Conservation (phyloP, 192 early-diverging fungal genomes). For the Coemansia sp. region DNA sequence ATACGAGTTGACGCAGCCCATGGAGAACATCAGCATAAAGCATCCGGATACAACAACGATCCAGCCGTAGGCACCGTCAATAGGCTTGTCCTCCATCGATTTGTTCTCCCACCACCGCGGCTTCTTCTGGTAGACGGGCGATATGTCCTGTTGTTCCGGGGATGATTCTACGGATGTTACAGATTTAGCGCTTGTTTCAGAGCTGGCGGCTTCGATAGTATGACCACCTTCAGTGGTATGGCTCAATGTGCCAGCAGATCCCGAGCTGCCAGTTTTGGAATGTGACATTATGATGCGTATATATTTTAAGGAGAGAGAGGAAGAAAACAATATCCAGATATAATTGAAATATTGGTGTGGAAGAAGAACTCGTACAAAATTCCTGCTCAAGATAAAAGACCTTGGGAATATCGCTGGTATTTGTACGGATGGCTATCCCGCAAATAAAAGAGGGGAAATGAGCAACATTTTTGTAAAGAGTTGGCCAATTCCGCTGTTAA, state of each 20-base stretch:
- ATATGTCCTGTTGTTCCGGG: not conserved
- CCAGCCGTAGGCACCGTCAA: slow-evolving; percentile 54
- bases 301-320: not conserved
- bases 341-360: not conserved
- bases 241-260: slow-evolving; percentile 15
- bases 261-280: slow-evolving; percentile 1
- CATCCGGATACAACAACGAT: slow-evolving; percentile 53
- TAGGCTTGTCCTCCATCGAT: slow-evolving; percentile 29
- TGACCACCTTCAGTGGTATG: slow-evolving; percentile 8
- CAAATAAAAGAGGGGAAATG: too few species aligned
- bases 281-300: slow-evolving; percentile 11
- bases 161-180: not conserved
- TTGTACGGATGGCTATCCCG: too few species aligned
- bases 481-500: too few species aligned
- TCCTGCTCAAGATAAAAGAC: too few species aligned
- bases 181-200: slow-evolving; percentile 2
- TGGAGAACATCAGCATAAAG: slow-evolving; percentile 55
- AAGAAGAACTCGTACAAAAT: too few species aligned
- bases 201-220: not conserved
- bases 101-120: slow-evolving; percentile 50
- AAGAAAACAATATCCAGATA: not conserved
- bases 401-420: too few species aligned
- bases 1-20: slow-evolving; percentile 60
- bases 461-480: too few species aligned
- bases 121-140: too few species aligned